A percentile compares a stretch with the other conserved stretches of the same genome.
These are phyloP conservation scores for Huntiella omanensis DNA, from an alignment of 2,329 filamentous ascomycete genomes.

Conservation along the genomic window DNA sequence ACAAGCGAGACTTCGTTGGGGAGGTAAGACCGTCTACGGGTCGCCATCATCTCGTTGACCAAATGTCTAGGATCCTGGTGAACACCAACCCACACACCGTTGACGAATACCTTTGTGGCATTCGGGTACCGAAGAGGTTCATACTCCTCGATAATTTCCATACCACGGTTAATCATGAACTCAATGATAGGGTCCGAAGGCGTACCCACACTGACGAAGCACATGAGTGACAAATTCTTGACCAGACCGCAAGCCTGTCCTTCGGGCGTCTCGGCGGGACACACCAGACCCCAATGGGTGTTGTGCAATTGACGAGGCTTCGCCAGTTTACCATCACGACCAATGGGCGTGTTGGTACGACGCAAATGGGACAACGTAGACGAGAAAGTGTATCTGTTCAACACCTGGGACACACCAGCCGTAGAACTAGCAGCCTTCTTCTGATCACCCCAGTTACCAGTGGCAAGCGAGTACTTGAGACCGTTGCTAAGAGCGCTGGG, in stretches of 20 bases:
- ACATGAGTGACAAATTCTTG: conserved; percentile 96
- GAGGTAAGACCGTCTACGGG: conserved; percentile 65
- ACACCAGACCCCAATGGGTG: conserved; percentile 95
- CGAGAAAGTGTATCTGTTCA: conserved; percentile 94
- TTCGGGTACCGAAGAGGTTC: conserved; percentile 69
- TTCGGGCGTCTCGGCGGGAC: conserved; percentile 92
- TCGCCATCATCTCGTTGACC: conserved; percentile 56
- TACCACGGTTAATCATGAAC: conserved; percentile 88
- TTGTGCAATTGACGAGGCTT: conserved; percentile 97
- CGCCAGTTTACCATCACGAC: conserved; percentile 92
- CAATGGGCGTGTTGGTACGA: conserved; percentile 92
- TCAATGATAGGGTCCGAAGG: conserved; percentile 78
- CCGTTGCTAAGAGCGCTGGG: conserved; percentile 80
- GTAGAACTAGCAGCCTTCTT: conserved; percentile 94
- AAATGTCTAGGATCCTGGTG: conserved; percentile 77
- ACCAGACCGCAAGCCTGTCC: conserved; percentile 95
- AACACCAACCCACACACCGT: conserved; percentile 94
- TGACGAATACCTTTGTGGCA: conserved; percentile 94
- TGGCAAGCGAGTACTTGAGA: conserved; percentile 89
- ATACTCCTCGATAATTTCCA: conserved; percentile 95
- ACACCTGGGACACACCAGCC: conserved; percentile 90
- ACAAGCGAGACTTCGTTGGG: conserved; percentile 88
- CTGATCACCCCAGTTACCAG: conserved; percentile 98
- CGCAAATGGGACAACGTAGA: conserved; percentile 93
- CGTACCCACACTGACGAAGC: conserved; percentile 89